Evolutionary conservation across 2,329 filamentous ascomycete genomes (phyloP).

Genomic region (Tetracladium maxilliforme): DNA sequence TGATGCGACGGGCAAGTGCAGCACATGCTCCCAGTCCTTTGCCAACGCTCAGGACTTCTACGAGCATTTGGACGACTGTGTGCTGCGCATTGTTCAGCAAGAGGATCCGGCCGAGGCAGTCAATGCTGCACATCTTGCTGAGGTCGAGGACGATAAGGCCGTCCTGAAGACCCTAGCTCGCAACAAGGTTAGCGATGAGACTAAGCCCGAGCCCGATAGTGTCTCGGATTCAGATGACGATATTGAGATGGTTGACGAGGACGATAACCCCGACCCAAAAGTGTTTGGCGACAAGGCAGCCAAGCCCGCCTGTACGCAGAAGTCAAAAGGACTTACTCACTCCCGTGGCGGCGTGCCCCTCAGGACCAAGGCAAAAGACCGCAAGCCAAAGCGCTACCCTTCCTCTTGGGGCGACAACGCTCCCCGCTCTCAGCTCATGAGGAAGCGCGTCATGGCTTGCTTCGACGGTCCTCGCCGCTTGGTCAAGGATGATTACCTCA

Average conservation of each 20-base stretch:
- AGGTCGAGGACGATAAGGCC: conserved; percentile 48
- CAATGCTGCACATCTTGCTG: conserved; percentile 50
- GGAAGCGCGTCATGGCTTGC: conserved; percentile 87
- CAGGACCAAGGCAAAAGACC: conserved; percentile 48
- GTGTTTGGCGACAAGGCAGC: conserved; percentile 21
- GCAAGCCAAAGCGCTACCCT: conserved; percentile 88
- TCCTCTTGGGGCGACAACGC: conserved; percentile 93
- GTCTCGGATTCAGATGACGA: conserved; percentile 50
- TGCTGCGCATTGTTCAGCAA: conserved; percentile 56
- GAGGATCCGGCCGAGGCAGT: conserved; percentile 56
- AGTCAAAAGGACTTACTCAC: conserved; percentile 61
- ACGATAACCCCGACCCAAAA: conserved; percentile 36
- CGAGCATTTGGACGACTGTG: conserved; percentile 76
- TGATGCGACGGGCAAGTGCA: conserved; percentile 77
- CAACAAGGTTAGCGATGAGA: conserved; percentile 30
- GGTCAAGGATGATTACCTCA: conserved; percentile 99
- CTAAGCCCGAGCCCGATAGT: too few relatives aligned
- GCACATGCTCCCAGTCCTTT: conserved; percentile 78
- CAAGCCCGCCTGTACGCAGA: conserved; percentile 33
- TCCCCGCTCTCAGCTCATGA: conserved; percentile 89
- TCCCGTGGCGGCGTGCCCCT: conserved; percentile 58
- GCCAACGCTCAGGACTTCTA: conserved; percentile 89
- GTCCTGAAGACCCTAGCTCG: conserved; percentile 49
- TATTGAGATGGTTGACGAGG: conserved; percentile 39
- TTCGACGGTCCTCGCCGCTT: conserved; percentile 80